Percentiles rank a stretch among this genome's conserved stretches.
Evolutionary conservation across 2,329 filamentous ascomycete species (phyloP).

Genomic region (Colletotrichum spinosum): DNA sequence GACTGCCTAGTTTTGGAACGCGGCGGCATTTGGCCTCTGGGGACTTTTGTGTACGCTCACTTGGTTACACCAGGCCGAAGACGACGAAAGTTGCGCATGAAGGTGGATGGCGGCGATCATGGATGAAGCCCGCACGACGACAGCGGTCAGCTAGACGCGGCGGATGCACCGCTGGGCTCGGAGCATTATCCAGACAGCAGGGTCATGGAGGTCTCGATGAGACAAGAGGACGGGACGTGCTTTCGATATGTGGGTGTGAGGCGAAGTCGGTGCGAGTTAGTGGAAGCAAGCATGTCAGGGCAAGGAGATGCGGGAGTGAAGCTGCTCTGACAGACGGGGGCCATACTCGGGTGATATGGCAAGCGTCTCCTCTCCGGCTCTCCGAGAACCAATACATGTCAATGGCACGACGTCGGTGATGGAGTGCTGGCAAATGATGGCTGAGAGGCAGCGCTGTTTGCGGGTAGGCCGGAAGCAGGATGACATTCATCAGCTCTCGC

Average conservation of each 20-base stretch:
- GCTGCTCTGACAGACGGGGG: too few relatives aligned
- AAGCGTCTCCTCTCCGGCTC: too few relatives aligned
- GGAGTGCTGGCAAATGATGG: too few relatives aligned
- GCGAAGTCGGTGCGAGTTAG: neutral
- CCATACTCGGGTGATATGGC: too few relatives aligned
- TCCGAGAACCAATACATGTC: too few relatives aligned
- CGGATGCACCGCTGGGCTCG: neutral
- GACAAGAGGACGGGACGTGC: conserved; percentile 8
- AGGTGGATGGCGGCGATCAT: conserved; percentile 16
- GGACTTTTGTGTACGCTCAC: too few relatives aligned
- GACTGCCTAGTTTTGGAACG: conserved; percentile 9
- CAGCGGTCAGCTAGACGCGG: neutral
- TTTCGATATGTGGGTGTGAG: conserved; percentile 2
- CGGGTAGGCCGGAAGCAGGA: conserved; percentile 29
- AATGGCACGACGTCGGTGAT: too few relatives aligned
- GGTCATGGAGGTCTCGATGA: conserved; percentile 22
- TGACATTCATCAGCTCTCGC: neutral
- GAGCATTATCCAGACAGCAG: conserved; percentile 18
- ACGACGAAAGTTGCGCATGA: conserved; percentile 15
- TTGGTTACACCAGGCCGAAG: too few relatives aligned
- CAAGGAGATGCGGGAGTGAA: too few relatives aligned
- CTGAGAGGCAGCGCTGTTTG: neutral
- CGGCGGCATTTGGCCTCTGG: too few relatives aligned
- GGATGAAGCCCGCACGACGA: conserved; percentile 16
- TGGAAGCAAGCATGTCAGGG: too few relatives aligned